A percentile compares a stretch with the other conserved stretches of the same genome.
phyloP scores from a whole-genome alignment of 78 protist species.

The Dictyostelium firmibasis region DNA sequence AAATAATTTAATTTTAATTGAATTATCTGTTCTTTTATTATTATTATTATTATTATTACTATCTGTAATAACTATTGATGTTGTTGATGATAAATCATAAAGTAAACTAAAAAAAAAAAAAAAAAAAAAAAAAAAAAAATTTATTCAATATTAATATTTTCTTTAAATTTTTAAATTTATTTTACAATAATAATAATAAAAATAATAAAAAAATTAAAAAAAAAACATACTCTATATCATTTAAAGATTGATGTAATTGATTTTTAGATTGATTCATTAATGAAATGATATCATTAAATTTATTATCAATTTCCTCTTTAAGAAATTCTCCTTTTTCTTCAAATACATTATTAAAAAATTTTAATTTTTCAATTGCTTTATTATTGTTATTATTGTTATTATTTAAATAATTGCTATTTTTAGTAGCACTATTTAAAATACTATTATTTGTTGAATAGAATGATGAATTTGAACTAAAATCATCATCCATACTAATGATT shows the following conservation, averaged over 20 bases:
- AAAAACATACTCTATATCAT: not conserved
- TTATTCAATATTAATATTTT: not conserved
- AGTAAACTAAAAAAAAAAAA: not conserved
- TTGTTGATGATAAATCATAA: not conserved
- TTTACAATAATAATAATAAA: not conserved
- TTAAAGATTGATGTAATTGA: not conserved
- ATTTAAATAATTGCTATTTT: not conserved
- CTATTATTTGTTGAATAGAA: not conserved
- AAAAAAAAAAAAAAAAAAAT: not conserved
- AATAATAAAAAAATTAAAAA: not conserved
- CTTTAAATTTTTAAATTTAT: too few relatives aligned
- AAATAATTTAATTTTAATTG: not conserved
- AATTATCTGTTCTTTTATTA: not conserved
- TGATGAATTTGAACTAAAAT: not conserved
- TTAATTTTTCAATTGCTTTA: not conserved
- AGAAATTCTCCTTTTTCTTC: not conserved
- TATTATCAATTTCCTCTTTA: constrained; percentile 1
- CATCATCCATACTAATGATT: constrained; percentile 8
- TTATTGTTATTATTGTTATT: not conserved
- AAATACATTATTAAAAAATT: not conserved
- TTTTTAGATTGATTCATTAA: not conserved
- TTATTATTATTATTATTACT: not conserved
- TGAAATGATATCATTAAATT: not conserved
- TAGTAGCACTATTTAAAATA: not conserved
- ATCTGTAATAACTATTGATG: not conserved